Evolutionary conservation across 768 basidiomycete species (phyloP).

Genomic region (Kwoniella sp.): DNA sequence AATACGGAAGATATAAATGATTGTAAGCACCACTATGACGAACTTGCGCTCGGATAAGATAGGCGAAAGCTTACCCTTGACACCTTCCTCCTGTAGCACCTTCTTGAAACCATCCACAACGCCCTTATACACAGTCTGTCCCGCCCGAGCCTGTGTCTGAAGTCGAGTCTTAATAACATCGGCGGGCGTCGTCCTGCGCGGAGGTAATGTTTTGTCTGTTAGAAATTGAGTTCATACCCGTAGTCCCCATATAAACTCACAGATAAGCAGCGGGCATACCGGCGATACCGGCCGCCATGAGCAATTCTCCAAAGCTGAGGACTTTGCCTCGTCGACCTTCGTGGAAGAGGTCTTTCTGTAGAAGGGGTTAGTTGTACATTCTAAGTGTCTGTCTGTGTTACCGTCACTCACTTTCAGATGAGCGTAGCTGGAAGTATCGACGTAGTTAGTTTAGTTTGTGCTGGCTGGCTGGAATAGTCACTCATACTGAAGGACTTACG

Average conservation of each 20-base stretch:
- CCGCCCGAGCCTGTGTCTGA: constrained; percentile 88
- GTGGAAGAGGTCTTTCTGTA: constrained; percentile 89
- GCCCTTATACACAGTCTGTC: constrained; percentile 89
- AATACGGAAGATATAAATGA: background rate
- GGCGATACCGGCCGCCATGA: constrained; percentile 68
- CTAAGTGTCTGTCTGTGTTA: background rate
- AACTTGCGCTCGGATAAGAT: constrained; percentile 82
- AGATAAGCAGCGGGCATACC: constrained; percentile 88
- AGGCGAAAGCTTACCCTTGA: constrained; percentile 59
- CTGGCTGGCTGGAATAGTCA: no score
- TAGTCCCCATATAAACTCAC: no score
- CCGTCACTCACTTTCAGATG: constrained; percentile 59
- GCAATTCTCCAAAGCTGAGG: constrained; percentile 84
- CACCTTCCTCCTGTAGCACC: constrained; percentile 68
- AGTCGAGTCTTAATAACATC: constrained; percentile 98
- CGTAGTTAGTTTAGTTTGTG: background rate
- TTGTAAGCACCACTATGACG: no score
- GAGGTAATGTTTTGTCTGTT: background rate
- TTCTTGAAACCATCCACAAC: constrained; percentile 82
- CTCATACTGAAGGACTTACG: constrained; percentile 60
- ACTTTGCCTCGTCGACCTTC: constrained; percentile 96
- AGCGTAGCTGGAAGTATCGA: constrained; percentile 58
- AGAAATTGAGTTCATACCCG: background rate
- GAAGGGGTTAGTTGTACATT: constrained; percentile 51
- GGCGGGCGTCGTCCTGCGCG: constrained; percentile 56